phyloP scores from a whole-genome alignment of 78 protist species.

The Chrysochromulina tobinii region DNA sequence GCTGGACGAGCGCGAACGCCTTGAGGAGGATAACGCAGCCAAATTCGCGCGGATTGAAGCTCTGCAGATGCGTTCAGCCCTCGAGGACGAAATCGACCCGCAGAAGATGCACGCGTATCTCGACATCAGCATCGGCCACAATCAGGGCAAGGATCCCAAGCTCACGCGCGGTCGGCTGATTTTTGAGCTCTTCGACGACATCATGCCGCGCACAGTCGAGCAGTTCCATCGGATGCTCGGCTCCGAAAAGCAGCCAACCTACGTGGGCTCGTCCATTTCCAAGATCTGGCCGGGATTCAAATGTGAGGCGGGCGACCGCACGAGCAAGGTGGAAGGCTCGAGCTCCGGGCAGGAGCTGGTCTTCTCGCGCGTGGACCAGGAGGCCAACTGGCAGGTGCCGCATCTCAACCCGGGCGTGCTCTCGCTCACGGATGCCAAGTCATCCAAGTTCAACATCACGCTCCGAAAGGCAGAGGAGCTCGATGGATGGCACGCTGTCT shows the following conservation, averaged over 20 bases:
- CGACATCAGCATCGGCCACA: background rate
- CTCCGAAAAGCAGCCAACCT: background rate
- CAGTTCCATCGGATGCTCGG: background rate
- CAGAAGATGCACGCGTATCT: background rate
- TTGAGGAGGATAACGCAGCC: background rate
- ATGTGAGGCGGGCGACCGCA: background rate
- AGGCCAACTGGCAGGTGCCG: conserved; percentile 15
- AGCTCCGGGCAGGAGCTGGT: background rate
- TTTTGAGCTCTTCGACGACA: conserved; percentile 3
- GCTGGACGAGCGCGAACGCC: conserved; percentile 5
- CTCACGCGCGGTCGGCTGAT: background rate
- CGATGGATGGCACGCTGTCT: conserved; percentile 15
- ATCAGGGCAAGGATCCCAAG: background rate
- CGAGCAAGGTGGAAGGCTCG: background rate
- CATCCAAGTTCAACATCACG: background rate
- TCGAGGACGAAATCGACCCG: background rate
- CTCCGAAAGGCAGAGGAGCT: background rate
- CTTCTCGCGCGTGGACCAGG: background rate
- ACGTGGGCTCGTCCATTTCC: background rate
- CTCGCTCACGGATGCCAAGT: background rate
- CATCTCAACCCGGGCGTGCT: conserved; percentile 24
- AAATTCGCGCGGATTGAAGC: background rate
- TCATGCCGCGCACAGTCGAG: conserved; percentile 2
- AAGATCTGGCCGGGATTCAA: background rate
- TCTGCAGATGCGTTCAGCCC: background rate